These are phyloP conservation scores for Osmanthus fragrans DNA, from an alignment of 257 asterid genomes.

Conservation along the genomic window DNA sequence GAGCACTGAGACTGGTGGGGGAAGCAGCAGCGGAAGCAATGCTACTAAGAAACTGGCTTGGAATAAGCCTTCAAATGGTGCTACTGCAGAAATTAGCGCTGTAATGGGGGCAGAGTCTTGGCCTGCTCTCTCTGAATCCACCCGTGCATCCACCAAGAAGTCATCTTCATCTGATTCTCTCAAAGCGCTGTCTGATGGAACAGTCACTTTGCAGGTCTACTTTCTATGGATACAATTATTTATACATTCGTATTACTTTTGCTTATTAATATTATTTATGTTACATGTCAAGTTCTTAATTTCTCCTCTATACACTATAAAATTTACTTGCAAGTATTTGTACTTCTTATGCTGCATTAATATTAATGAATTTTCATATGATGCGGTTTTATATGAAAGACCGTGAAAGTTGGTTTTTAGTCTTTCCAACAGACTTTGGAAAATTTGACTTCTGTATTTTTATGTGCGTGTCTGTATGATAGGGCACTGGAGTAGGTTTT, in stretches of 20 bases:
- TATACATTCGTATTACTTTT: neutral
- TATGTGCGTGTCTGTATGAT: constrained; percentile 8
- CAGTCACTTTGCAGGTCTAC: constrained; percentile 51
- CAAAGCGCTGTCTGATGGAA: constrained; percentile 41
- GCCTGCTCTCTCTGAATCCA: constrained; percentile 81
- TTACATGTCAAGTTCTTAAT: neutral
- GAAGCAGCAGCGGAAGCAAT: constrained; percentile 9
- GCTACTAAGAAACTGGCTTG: constrained; percentile 57
- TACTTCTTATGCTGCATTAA: neutral
- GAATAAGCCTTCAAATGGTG: constrained; percentile 57
- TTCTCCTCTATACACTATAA: neutral
- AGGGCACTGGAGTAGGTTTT: constrained; percentile 40
- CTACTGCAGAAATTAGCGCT: constrained; percentile 40
- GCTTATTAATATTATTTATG: neutral
- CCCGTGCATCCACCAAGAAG: constrained; percentile 59
- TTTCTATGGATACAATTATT: neutral
- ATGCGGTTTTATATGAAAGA: neutral
- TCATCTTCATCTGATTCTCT: constrained; percentile 43
- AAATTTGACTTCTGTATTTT: constrained; percentile 1
- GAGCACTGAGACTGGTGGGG: constrained; percentile 36
- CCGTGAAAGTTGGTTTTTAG: neutral
- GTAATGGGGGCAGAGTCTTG: constrained; percentile 81
- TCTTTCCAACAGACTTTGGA: neutral
- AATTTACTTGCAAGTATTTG: neutral
- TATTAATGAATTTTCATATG: neutral